Conservation (phyloP, 352 stramenopile species). For the Lagenidium sp. region DNA sequence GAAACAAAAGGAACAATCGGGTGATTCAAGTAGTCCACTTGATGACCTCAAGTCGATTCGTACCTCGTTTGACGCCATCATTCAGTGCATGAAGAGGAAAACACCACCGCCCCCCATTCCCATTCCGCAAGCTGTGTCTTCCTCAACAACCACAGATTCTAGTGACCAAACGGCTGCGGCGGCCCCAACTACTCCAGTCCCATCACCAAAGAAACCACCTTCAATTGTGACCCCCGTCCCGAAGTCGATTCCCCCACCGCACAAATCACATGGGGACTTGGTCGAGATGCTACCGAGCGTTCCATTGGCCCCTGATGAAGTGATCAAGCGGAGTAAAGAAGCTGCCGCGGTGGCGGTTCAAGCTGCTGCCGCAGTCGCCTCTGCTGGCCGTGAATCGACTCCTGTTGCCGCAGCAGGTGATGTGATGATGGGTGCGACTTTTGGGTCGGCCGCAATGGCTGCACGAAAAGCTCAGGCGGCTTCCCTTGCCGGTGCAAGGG, state of each 20-base stretch:
- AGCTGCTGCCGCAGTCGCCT: slow-evolving; percentile 54
- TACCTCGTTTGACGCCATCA: slow-evolving; percentile 74
- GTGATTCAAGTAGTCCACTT: too few relatives aligned
- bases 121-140: slow-evolving; percentile 20
- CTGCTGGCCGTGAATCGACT: slow-evolving; percentile 30
- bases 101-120: slow-evolving; percentile 61
- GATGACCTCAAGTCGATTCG: slow-evolving; percentile 75
- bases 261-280: slow-evolving; percentile 79
- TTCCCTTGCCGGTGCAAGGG: neutral
- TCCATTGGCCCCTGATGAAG: slow-evolving; percentile 61
- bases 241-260: slow-evolving; percentile 32
- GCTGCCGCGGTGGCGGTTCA: slow-evolving; percentile 65
- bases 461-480: slow-evolving; percentile 8
- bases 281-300: slow-evolving; percentile 43
- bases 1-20: slow-evolving; percentile 24
- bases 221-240: slow-evolving; percentile 22
- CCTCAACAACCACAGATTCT: neutral
- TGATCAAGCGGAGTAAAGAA: slow-evolving; percentile 84
- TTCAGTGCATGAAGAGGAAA: slow-evolving; percentile 84
- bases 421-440: slow-evolving; percentile 38
- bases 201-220: slow-evolving; percentile 6
- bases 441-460: slow-evolving; percentile 19
- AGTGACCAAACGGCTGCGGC: too few relatives aligned
- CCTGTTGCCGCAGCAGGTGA: slow-evolving; percentile 38
- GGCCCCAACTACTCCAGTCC: neutral